Evolutionary conservation across 2,329 filamentous ascomycete genomes (phyloP).

Genomic region (Alternaria sp.): DNA sequence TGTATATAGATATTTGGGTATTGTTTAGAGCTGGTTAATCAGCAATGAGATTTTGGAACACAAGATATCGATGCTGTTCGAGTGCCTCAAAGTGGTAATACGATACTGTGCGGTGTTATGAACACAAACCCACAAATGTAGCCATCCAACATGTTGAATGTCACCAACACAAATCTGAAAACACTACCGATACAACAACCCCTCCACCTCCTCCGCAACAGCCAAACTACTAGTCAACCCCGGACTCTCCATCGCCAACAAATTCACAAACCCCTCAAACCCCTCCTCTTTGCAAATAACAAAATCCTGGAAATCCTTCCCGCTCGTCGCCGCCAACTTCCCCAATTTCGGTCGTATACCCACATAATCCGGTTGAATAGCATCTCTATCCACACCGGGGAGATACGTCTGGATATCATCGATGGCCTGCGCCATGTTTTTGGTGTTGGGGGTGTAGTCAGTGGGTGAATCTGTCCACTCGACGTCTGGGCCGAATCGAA

Average conservation of each 20-base stretch:
- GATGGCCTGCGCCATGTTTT: conserved; percentile 70
- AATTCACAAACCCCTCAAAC: conserved; percentile 82
- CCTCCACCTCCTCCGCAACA: conserved; percentile 78
- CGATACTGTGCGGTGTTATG: too few species aligned
- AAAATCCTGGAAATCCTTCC: conserved; percentile 81
- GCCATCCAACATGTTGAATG: too few species aligned
- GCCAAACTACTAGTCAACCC: conserved; percentile 87
- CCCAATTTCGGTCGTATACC: conserved; percentile 89
- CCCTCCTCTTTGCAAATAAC: conserved; percentile 78
- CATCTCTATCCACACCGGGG: conserved; percentile 70
- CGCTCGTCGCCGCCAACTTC: conserved; percentile 64
- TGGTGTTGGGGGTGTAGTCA: conserved; percentile 72
- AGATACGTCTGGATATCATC: conserved; percentile 80
- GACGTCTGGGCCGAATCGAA: conserved; percentile 93
- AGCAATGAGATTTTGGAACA: background rate
- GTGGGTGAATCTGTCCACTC: conserved; percentile 81
- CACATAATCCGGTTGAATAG: conserved; percentile 81
- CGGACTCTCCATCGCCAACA: conserved; percentile 92
- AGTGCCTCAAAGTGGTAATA: too few species aligned
- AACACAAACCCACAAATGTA: too few species aligned
- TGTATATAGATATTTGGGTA: background rate
- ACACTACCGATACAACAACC: conserved; percentile 58
- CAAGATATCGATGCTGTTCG: too few species aligned
- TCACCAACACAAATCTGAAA: too few species aligned
- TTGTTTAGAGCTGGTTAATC: background rate